Evolutionary conservation across 208 protist genomes (phyloP).

Genomic region (Novymonas esmeraldas): DNA sequence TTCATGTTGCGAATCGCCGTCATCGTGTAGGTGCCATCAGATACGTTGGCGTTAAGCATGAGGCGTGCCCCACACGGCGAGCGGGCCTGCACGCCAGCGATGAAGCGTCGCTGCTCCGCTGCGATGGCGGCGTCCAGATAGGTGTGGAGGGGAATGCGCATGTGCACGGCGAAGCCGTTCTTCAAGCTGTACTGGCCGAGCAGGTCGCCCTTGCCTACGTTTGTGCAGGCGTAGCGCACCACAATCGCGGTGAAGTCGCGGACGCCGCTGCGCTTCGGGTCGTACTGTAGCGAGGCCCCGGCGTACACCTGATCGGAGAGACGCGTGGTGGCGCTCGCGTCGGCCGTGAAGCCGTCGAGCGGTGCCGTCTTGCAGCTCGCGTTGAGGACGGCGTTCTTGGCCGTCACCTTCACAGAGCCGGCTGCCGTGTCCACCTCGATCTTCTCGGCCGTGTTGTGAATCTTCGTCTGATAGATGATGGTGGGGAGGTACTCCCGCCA

Average conservation of each 20-base stretch:
- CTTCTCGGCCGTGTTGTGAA: slow-evolving; percentile 12
- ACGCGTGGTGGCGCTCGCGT: slow-evolving; percentile 49
- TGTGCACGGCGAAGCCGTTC: slow-evolving; percentile 45
- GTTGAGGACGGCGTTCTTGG: slow-evolving; percentile 42
- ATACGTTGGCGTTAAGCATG: slow-evolving; percentile 58
- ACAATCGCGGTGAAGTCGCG: slow-evolving; percentile 46
- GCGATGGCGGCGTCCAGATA: slow-evolving; percentile 51
- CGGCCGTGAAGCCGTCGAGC: slow-evolving; percentile 36
- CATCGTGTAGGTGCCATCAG: slow-evolving; percentile 41
- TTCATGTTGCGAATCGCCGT: slow-evolving; percentile 53
- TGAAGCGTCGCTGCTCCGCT: slow-evolving; percentile 52
- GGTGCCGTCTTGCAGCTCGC: slow-evolving; percentile 27
- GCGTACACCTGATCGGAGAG: slow-evolving; percentile 33
- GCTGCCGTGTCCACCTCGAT: slow-evolving; percentile 27
- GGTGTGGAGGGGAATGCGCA: slow-evolving; percentile 54
- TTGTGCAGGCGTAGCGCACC: slow-evolving; percentile 38
- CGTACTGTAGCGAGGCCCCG: slow-evolving; percentile 47
- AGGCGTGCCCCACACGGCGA: slow-evolving; percentile 65
- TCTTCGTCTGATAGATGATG: slow-evolving; percentile 28
- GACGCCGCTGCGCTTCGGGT: slow-evolving; percentile 71
- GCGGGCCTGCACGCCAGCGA: slow-evolving; percentile 57
- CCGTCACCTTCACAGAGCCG: slow-evolving; percentile 30
- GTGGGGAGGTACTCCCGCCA: slow-evolving; percentile 47
- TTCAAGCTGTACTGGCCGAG: slow-evolving; percentile 54
- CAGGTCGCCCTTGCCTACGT: slow-evolving; percentile 56